phyloP scores from a whole-genome alignment of 805 yeast species.

The Sugiyamaella chiloensis region DNA sequence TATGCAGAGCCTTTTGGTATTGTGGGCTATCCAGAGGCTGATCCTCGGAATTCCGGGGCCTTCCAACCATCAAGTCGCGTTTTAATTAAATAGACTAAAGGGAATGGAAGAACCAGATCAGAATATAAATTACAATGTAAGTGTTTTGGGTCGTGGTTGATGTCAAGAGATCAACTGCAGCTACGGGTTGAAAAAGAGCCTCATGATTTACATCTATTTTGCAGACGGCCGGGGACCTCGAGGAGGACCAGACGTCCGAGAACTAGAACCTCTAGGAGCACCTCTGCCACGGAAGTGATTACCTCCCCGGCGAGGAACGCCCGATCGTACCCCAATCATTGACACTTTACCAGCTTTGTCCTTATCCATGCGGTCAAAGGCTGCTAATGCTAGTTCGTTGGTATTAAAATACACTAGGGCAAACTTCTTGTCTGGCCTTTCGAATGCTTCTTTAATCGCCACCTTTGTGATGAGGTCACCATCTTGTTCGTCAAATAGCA shows the following conservation, averaged over 20 bases:
- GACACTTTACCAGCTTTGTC: conserved; percentile 32
- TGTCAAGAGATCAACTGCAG: too few relatives aligned
- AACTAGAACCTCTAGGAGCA: conserved; percentile 5
- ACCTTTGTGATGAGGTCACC: conserved; percentile 32
- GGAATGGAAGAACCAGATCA: too few relatives aligned
- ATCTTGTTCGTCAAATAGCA: conserved; percentile 34
- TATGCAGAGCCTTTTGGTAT: conserved; percentile 18
- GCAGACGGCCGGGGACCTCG: neutral
- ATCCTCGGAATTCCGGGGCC: conserved; percentile 1
- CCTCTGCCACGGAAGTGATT: conserved; percentile 10
- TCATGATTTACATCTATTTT: too few relatives aligned
- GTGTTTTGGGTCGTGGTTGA: too few relatives aligned
- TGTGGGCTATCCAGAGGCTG: conserved; percentile 21
- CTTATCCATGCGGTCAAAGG: conserved; percentile 34
- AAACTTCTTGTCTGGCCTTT: conserved; percentile 32
- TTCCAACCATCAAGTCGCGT: conserved; percentile 4
- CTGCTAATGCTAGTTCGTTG: conserved; percentile 36
- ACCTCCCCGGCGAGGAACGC: neutral
- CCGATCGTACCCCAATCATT: conserved; percentile 17
- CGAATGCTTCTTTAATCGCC: conserved; percentile 25
- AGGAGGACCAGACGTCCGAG: too few relatives aligned
- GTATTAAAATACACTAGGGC: conserved; percentile 38
- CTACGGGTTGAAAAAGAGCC: too few relatives aligned
- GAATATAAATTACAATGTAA: too few relatives aligned
- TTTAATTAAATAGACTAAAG: too few relatives aligned